Conservation (phyloP, 2,329 filamentous ascomycete genomes). For the Clathrospora elynae region DNA sequence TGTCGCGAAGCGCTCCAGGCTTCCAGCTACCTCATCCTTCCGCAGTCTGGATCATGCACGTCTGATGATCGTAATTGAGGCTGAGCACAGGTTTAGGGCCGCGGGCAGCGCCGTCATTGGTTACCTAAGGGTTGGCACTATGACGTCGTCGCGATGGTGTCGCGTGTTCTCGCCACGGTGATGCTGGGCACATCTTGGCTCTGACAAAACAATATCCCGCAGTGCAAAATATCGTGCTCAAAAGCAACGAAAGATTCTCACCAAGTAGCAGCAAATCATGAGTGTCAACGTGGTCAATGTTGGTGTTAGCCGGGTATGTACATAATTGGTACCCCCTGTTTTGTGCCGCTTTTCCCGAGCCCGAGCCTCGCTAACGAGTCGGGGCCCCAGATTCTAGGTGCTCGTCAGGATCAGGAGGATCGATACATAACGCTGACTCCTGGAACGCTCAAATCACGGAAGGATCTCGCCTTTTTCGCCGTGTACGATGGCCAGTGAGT, state of each 20-base stretch:
- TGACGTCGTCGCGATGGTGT: slow-evolving; percentile 29
- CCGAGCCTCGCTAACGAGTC: slow-evolving; percentile 18
- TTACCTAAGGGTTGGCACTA: slow-evolving; percentile 12
- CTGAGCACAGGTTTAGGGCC: slow-evolving; percentile 10
- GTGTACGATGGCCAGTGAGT: slow-evolving; percentile 36
- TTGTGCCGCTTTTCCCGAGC: slow-evolving; percentile 7
- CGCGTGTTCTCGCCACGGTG: slow-evolving; percentile 12
- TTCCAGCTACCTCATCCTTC: too few relatives aligned
- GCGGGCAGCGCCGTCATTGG: slow-evolving; percentile 8
- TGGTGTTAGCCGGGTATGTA: slow-evolving; percentile 24
- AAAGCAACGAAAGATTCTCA: slow-evolving; percentile 1
- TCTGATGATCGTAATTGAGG: too few relatives aligned
- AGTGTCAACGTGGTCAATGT: slow-evolving; percentile 22
- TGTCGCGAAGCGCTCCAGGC: too few relatives aligned
- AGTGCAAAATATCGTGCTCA: slow-evolving; percentile 1
- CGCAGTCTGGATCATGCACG: too few relatives aligned
- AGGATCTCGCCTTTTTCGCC: slow-evolving; percentile 30
- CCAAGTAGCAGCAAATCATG: slow-evolving; percentile 5
- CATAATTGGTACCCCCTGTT: slow-evolving; percentile 3
- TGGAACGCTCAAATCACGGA: slow-evolving; percentile 26
- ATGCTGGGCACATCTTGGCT: slow-evolving; percentile 20
- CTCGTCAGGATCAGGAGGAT: slow-evolving; percentile 31
- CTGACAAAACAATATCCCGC: slow-evolving; percentile 11
- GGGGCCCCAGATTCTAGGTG: slow-evolving; percentile 28
- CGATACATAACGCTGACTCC: slow-evolving; percentile 25